Conservation (phyloP, 2,329 filamentous ascomycete species). For the Proliferodiscus dingleyae region DNA sequence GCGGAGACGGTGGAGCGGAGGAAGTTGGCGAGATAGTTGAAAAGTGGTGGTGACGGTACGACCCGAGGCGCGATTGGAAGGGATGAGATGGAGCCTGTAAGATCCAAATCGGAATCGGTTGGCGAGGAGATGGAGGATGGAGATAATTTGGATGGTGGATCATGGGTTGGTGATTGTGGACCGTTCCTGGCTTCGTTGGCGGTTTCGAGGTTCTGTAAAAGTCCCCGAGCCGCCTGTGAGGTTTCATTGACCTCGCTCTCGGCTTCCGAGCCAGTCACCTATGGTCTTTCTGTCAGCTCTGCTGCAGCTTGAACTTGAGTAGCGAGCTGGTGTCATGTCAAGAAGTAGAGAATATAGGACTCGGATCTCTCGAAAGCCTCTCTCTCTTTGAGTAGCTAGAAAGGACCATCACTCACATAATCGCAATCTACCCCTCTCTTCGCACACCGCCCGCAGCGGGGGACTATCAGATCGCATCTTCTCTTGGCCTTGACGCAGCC, state of each 20-base stretch:
- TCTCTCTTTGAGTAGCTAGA: not conserved
- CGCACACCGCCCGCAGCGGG: constrained; percentile 18
- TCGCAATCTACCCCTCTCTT: constrained; percentile 12
- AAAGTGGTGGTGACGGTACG: not conserved
- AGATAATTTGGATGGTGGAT: not conserved
- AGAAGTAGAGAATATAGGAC: no score
- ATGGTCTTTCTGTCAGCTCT: no score
- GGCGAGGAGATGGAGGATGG: not conserved
- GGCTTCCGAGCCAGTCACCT: no score
- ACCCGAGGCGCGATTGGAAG: not conserved
- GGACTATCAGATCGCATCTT: constrained; percentile 23
- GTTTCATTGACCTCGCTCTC: not conserved
- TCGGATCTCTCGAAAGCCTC: not conserved
- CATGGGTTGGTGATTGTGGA: not conserved
- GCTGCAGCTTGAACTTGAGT: no score
- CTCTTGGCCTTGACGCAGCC: constrained; percentile 23
- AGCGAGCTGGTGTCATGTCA: no score
- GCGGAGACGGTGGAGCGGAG: not conserved
- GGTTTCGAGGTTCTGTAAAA: not conserved
- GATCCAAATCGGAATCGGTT: no score
- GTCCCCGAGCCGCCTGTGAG: constrained; percentile 1
- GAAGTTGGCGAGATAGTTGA: not conserved
- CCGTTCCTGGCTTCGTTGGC: not conserved
- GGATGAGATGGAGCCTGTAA: not conserved
- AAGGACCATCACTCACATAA: constrained; percentile 15